Percentiles rank a stretch among this genome's conserved stretches.
These are phyloP conservation scores for Fusarium sp. DNA, from an alignment of 2,329 filamentous ascomycete species.

Conservation along the genomic window DNA sequence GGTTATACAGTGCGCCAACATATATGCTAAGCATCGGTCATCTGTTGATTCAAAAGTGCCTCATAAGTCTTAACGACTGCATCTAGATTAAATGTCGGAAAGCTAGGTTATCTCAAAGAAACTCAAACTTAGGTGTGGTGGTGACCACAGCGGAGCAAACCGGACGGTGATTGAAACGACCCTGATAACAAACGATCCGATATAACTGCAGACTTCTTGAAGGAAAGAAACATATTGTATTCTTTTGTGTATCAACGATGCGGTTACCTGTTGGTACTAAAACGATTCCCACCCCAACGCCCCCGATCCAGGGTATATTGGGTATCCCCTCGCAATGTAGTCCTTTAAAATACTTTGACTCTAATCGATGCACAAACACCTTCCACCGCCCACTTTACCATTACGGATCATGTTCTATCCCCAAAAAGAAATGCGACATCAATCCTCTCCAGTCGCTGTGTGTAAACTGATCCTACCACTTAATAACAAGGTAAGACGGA, in stretches of 20 bases:
- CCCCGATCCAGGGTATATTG: slow-evolving; percentile 49
- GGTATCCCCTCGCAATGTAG: slow-evolving; percentile 46
- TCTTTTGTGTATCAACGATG: background rate
- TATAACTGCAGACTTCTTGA: background rate
- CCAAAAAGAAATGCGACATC: slow-evolving; percentile 6
- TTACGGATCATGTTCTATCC: slow-evolving; percentile 15
- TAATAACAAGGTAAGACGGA: slow-evolving; percentile 2
- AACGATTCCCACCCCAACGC: slow-evolving; percentile 45
- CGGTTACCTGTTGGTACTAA: slow-evolving; percentile 25
- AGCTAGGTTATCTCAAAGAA: background rate
- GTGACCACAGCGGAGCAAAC: background rate
- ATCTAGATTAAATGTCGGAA: background rate
- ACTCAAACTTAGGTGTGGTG: background rate
- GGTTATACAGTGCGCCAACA: background rate
- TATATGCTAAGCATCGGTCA: background rate
- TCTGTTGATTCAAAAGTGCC: background rate
- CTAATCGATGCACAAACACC: slow-evolving; percentile 2
- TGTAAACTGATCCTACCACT: background rate
- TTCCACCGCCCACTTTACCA: slow-evolving; percentile 13
- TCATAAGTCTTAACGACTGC: background rate
- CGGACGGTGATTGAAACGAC: background rate
- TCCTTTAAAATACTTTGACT: slow-evolving; percentile 36
- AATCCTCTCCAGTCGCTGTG: slow-evolving; percentile 1
- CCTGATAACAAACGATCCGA: background rate
- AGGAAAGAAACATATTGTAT: background rate